These are phyloP conservation scores for Geotrichum klebahnii DNA, from an alignment of 1,139 yeast species.

Conservation along the genomic window DNA sequence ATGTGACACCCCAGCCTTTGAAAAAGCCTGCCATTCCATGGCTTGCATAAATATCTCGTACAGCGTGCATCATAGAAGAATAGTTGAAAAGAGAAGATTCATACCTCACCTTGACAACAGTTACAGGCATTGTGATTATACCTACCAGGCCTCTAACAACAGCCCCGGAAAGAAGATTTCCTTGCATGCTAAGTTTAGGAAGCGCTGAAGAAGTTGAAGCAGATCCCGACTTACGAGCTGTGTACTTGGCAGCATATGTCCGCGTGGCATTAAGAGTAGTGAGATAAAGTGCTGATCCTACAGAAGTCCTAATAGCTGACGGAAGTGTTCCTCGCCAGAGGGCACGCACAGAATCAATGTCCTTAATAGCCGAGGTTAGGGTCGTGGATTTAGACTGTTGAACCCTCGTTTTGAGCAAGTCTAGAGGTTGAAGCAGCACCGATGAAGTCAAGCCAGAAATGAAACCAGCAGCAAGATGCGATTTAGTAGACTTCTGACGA, in stretches of 20 bases:
- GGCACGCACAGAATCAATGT: conserved; percentile 43
- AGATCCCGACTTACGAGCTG: not conserved
- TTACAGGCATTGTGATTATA: conserved; percentile 92
- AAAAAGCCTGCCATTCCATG: conserved; percentile 68
- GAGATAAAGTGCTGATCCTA: conserved; percentile 85
- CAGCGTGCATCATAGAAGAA: conserved; percentile 60
- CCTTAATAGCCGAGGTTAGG: conserved; percentile 38
- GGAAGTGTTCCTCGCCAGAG: conserved; percentile 95
- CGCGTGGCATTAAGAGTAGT: conserved; percentile 65
- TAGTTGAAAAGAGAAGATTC: conserved; percentile 70
- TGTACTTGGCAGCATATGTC: conserved; percentile 44
- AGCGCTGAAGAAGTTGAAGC: conserved; percentile 39
- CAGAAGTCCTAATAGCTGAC: conserved; percentile 80
- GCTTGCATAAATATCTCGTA: conserved; percentile 50
- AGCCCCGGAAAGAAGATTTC: conserved; percentile 74
- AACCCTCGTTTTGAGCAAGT: conserved; percentile 78
- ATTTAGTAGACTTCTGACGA: conserved; percentile 14
- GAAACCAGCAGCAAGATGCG: conserved; percentile 77
- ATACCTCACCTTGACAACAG: conserved; percentile 83
- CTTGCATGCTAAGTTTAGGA: conserved; percentile 67
- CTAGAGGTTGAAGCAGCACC: conserved; percentile 80
- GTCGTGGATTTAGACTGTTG: conserved; percentile 62
- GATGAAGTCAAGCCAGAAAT: conserved; percentile 84
- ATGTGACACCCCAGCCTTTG: conserved; percentile 81
- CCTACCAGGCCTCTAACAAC: conserved; percentile 80